phyloP scores from a whole-genome alignment of 805 yeast species.

The Pichia sporocuriosa region DNA sequence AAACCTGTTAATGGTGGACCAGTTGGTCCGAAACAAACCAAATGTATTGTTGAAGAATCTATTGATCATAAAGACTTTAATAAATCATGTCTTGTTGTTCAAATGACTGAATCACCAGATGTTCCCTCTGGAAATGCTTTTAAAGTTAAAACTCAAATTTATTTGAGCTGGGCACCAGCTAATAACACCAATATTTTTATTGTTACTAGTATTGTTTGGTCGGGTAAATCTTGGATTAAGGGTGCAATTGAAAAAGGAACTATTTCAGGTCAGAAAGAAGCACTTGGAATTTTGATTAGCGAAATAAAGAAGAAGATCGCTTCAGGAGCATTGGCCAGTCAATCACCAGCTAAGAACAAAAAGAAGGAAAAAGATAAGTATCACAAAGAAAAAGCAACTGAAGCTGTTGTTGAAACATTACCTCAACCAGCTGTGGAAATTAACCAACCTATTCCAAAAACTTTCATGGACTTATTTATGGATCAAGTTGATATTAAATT shows the following conservation, averaged over 20 bases:
- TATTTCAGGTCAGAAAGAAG: conserved; percentile 62
- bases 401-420: conserved; percentile 5
- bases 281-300: conserved; percentile 42
- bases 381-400: conserved; percentile 8
- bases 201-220: conserved; percentile 58
- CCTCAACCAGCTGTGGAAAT: conserved; percentile 5
- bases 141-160: conserved; percentile 49
- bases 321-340: conserved; percentile 21
- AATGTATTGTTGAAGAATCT: conserved; percentile 55
- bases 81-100: conserved; percentile 42
- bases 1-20: conserved; percentile 62
- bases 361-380: conserved; percentile 7
- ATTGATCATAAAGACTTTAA: conserved; percentile 47
- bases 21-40: conserved; percentile 73
- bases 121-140: conserved; percentile 76
- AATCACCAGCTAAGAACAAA: conserved; percentile 17
- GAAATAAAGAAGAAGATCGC: conserved; percentile 38
- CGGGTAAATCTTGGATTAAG: conserved; percentile 72
- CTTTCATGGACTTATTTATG: conserved; percentile 12
- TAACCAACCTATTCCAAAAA: conserved; percentile 9
- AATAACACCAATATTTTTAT: conserved; percentile 48
- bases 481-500: conserved; percentile 22
- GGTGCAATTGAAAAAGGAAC: conserved; percentile 71
- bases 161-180: conserved; percentile 55
- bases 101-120: conserved; percentile 65